Conservation (phyloP, 257 asterid genomes). For the Solanum rostratum region DNA sequence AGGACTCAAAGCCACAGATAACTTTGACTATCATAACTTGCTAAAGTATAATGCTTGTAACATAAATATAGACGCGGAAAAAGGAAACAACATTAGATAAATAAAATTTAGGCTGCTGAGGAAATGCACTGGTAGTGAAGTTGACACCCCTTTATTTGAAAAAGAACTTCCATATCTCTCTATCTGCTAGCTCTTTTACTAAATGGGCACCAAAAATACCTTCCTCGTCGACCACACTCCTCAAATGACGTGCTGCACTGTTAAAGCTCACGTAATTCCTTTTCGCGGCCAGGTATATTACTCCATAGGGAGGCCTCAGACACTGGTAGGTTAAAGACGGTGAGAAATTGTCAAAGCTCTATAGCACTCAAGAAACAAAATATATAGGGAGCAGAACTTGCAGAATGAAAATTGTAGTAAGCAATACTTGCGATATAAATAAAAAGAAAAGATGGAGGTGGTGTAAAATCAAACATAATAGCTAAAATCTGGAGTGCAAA, state of each 20-base stretch:
- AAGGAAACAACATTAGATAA: not conserved
- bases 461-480: not conserved
- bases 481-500: not conserved
- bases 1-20: not conserved
- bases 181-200: slow-evolving; percentile 21
- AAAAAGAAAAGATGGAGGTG: not conserved
- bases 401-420: not conserved
- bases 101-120: not conserved
- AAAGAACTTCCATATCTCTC: slow-evolving; percentile 30
- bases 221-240: slow-evolving; percentile 25
- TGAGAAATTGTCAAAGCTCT: not conserved
- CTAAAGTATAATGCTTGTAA: not conserved
- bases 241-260: slow-evolving; percentile 20
- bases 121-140: not conserved
- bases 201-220: slow-evolving; percentile 26
- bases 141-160: slow-evolving; percentile 7
- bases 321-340: slow-evolving; percentile 3
- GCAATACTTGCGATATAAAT: not conserved
- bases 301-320: slow-evolving; percentile 31
- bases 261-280: slow-evolving; percentile 21
- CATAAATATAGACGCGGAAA: not conserved
- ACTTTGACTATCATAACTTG: not conserved
- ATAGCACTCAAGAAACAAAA: not conserved
- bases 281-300: slow-evolving; percentile 21
- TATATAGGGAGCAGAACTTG: not conserved